Percentiles rank a stretch among this genome's conserved stretches.
Evolutionary conservation across 208 protist species (phyloP).

Genomic region (Leishmania lainsoni): DNA sequence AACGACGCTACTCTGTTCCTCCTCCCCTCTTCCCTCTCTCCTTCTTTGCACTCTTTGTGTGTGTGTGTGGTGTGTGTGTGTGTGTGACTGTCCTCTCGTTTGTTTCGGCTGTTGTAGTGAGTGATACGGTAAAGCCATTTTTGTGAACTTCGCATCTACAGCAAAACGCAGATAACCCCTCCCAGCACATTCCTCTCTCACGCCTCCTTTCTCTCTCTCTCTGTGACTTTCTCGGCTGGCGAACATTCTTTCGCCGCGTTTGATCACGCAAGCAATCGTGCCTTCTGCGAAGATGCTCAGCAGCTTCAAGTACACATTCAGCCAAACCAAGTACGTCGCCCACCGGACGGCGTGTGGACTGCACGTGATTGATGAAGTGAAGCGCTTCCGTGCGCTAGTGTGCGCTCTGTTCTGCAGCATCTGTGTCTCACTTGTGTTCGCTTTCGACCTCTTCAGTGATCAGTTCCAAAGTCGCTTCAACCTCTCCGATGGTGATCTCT

Average conservation of each 20-base stretch:
- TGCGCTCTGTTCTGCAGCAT: slow-evolving; percentile 69
- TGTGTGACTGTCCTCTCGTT: not conserved
- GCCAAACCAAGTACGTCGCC: slow-evolving; percentile 41
- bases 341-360: slow-evolving; percentile 37
- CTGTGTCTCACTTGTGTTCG: slow-evolving; percentile 64
- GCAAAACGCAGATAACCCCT: not conserved
- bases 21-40: not conserved
- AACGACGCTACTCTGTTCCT: no score
- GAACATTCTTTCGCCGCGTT: not conserved
- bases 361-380: slow-evolving; percentile 60
- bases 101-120: not conserved
- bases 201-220: not conserved
- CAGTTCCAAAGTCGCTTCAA: slow-evolving; percentile 45
- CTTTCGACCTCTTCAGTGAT: slow-evolving; percentile 66
- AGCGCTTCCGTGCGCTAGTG: slow-evolving; percentile 58
- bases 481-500: slow-evolving; percentile 63
- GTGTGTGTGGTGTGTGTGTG: not conserved
- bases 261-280: not conserved
- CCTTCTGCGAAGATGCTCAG: slow-evolving; percentile 12
- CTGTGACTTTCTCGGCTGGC: not conserved
- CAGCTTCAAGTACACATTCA: slow-evolving; percentile 31
- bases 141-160: not conserved
- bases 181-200: not conserved
- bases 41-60: not conserved
- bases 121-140: not conserved